phyloP scores from a whole-genome alignment of 2,329 filamentous ascomycete species.

The Hymenoscyphus repandus region DNA sequence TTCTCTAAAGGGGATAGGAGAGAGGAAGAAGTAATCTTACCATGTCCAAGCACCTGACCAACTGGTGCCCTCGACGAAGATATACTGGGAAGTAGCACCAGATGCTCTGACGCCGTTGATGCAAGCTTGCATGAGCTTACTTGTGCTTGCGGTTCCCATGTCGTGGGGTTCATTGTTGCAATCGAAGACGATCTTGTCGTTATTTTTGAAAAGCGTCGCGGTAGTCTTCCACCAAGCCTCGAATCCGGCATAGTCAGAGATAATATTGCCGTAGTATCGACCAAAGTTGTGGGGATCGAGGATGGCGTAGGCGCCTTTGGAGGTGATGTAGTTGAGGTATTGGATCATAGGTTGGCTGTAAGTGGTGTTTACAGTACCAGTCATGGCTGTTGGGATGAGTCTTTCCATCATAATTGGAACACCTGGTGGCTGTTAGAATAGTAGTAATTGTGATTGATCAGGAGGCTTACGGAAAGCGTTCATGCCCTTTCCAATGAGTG shows the following conservation, averaged over 20 bases:
- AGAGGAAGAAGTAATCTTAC: slow-evolving; percentile 1
- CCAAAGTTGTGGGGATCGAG: slow-evolving; percentile 47
- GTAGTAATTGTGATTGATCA: neutral
- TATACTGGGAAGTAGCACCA: slow-evolving; percentile 46
- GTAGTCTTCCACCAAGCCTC: slow-evolving; percentile 37
- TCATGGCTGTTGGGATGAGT: slow-evolving; percentile 43
- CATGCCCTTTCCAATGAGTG: slow-evolving; percentile 19
- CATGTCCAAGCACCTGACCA: slow-evolving; percentile 25
- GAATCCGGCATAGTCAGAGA: slow-evolving; percentile 34
- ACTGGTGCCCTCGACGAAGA: slow-evolving; percentile 52
- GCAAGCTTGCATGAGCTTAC: slow-evolving; percentile 38
- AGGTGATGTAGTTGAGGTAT: slow-evolving; percentile 39
- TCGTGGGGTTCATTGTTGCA: slow-evolving; percentile 43
- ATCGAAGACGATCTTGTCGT: slow-evolving; percentile 36
- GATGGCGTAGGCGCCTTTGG: slow-evolving; percentile 42
- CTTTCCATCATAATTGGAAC: slow-evolving; percentile 51
- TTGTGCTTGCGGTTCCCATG: slow-evolving; percentile 32
- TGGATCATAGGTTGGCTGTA: slow-evolving; percentile 13
- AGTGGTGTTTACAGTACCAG: slow-evolving; percentile 35
- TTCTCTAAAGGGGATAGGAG: neutral
- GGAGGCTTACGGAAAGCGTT: slow-evolving; percentile 29
- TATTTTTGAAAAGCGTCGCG: slow-evolving; percentile 33
- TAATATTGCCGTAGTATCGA: slow-evolving; percentile 40
- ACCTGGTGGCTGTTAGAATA: slow-evolving; percentile 36
- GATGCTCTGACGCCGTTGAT: slow-evolving; percentile 39